Conservation (phyloP, 208 protist species). For the Crithidia brevicula region DNA sequence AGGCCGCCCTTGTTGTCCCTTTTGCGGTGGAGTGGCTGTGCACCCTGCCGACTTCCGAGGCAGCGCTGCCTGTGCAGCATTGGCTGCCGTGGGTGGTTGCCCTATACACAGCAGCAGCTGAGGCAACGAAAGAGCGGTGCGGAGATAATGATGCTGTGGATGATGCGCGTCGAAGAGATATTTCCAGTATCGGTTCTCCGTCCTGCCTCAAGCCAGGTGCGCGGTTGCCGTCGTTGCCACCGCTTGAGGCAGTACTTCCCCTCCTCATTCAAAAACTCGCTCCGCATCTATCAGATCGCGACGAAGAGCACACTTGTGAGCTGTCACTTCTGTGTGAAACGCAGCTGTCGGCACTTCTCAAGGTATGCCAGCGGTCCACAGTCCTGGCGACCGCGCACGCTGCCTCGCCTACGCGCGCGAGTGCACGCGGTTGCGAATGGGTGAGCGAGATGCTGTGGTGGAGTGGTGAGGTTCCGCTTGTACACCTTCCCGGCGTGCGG, state of each 20-base stretch:
- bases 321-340: neutral
- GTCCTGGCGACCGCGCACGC: neutral
- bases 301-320: neutral
- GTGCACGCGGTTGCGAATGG: neutral
- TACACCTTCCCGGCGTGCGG: conserved; percentile 36
- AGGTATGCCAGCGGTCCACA: neutral
- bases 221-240: too few species aligned
- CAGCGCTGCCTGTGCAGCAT: conserved; percentile 12
- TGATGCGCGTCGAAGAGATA: too few species aligned
- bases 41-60: conserved; percentile 43
- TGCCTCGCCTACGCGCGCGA: neutral
- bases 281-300: neutral
- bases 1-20: conserved; percentile 47
- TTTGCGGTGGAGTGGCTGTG: conserved; percentile 63
- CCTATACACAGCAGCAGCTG: conserved; percentile 2
- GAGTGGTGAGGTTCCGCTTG: conserved; percentile 41
- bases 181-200: too few species aligned
- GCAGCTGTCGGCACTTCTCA: neutral
- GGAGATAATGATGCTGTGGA: neutral
- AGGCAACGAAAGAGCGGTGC: neutral
- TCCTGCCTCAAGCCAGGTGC: too few species aligned
- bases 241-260: conserved; percentile 37
- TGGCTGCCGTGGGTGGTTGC: conserved; percentile 50
- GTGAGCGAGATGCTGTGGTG: conserved; percentile 56
- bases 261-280: conserved; percentile 20